A percentile compares a stretch with the other conserved stretches of the same genome.
phyloP scores from a whole-genome alignment of 2,329 filamentous ascomycete species.

The Epicoccum sorghinum region DNA sequence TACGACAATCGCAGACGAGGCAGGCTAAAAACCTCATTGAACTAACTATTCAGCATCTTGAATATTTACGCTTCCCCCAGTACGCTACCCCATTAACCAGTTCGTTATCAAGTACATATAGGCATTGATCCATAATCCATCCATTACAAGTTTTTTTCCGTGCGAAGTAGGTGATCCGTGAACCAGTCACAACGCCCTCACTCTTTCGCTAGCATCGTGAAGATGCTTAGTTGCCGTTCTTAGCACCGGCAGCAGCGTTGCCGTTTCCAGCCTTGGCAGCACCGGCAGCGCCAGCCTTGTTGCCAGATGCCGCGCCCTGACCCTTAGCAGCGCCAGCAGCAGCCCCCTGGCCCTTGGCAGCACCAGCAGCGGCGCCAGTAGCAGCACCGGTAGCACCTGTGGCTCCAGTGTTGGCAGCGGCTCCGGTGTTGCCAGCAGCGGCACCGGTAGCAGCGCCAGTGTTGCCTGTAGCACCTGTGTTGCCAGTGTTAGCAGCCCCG shows the following conservation, averaged over 20 bases:
- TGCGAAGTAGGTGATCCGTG: constrained; percentile 13
- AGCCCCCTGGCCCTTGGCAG: not conserved
- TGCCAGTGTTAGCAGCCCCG: constrained; percentile 4
- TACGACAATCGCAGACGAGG: not conserved
- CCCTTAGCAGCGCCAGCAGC: not conserved
- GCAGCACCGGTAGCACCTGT: not conserved
- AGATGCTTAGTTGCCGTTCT: constrained; percentile 12
- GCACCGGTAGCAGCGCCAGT: not conserved
- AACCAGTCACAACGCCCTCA: constrained; percentile 19
- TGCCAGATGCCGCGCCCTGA: not conserved
- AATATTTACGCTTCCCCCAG: constrained; percentile 13
- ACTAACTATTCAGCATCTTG: constrained; percentile 15
- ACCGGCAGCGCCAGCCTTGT: not conserved
- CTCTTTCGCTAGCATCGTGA: not conserved
- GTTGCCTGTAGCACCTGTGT: not conserved
- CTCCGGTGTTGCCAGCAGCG: not conserved
- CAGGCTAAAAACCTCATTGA: constrained; percentile 8
- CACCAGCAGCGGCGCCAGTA: not conserved
- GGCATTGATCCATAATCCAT: constrained; percentile 4
- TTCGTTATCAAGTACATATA: constrained; percentile 2
- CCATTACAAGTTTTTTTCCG: not conserved
- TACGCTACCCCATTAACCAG: constrained; percentile 2
- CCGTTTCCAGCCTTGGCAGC: constrained; percentile 1
- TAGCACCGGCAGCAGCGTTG: not conserved
- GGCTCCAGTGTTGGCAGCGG: not conserved